These are phyloP conservation scores for Naegleria gruberi DNA, from an alignment of 208 protist species.

Conservation along the genomic window DNA sequence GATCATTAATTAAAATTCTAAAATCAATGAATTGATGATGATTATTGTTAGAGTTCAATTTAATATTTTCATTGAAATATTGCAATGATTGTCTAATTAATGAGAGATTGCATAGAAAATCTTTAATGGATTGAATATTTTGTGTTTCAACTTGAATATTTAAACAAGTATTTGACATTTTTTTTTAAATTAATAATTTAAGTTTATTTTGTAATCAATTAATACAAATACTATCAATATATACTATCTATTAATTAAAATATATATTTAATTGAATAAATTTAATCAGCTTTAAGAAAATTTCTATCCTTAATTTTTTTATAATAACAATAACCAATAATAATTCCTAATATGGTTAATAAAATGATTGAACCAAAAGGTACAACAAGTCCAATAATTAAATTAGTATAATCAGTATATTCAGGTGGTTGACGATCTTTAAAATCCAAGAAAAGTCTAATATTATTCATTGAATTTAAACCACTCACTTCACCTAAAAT, in stretches of 20 bases:
- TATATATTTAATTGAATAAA: background rate
- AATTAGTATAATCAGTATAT: background rate
- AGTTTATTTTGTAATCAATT: too few relatives aligned
- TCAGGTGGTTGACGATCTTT: background rate
- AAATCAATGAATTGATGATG: too few relatives aligned
- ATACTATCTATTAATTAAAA: background rate
- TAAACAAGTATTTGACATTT: too few relatives aligned
- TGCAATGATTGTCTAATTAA: too few relatives aligned
- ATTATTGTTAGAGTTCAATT: too few relatives aligned
- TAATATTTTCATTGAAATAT: too few relatives aligned
- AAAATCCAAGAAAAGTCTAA: background rate
- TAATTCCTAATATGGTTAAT: background rate
- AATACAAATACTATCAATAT: too few relatives aligned
- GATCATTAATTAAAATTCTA: too few relatives aligned
- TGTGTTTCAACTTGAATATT: too few relatives aligned
- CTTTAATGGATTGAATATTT: too few relatives aligned
- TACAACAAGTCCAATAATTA: background rate
- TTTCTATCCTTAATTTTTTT: background rate
- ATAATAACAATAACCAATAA: background rate
- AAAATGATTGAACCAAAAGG: background rate
- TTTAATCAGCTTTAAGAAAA: background rate
- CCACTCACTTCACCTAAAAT: background rate
- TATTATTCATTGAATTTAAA: background rate
- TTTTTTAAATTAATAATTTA: too few relatives aligned
- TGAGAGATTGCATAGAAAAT: too few relatives aligned